Evolutionary conservation across 2,329 filamentous ascomycete species (phyloP).

Genomic region (Colletotrichum destructivum): DNA sequence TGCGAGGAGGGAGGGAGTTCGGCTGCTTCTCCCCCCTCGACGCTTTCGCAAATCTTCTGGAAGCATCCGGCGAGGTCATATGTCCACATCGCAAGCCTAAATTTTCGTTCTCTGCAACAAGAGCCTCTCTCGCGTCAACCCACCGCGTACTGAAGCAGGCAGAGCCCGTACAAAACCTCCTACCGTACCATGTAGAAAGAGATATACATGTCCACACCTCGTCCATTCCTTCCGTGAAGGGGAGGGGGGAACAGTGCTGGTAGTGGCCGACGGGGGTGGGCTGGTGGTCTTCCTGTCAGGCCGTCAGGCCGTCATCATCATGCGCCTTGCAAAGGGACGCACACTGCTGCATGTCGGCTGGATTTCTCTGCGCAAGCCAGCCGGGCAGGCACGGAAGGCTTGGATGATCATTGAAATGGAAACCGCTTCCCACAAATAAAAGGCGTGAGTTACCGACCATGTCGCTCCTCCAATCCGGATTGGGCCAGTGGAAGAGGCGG

Average conservation of each 20-base stretch:
- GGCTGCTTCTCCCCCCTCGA: neutral
- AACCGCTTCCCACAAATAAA: neutral
- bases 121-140: constrained; percentile 4
- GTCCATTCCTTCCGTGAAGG: neutral
- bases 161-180: neutral
- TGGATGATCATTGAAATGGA: neutral
- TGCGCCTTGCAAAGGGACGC: neutral
- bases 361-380: neutral
- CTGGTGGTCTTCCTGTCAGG: neutral
- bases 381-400: neutral
- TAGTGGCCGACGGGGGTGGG: neutral
- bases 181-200: neutral
- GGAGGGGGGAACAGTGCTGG: no score
- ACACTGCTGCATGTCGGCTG: neutral
- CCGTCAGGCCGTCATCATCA: neutral
- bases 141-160: neutral
- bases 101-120: neutral
- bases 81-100: neutral
- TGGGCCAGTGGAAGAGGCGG: constrained; percentile 4
- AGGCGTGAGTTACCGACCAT: neutral
- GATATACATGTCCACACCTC: neutral
- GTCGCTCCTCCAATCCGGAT: neutral
- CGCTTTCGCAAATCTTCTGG: neutral
- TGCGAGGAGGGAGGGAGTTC: neutral
- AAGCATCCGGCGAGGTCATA: neutral